Evolutionary conservation across 169 alveolate genomes (phyloP).

Genomic region (Cryptosporidium felis): DNA sequence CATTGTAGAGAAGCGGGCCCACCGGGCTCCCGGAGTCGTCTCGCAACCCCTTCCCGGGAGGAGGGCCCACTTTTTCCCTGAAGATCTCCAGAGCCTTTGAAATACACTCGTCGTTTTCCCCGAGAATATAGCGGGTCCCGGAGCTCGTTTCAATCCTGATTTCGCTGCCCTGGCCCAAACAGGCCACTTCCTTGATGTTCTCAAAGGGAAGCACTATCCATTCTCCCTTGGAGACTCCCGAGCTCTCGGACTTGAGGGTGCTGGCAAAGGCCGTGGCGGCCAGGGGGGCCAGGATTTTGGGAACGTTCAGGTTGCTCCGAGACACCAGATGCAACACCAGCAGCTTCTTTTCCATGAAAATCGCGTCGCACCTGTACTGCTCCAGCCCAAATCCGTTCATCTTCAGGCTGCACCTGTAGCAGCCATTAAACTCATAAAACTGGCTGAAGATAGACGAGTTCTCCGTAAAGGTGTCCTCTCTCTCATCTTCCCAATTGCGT

Average conservation of each 20-base stretch:
- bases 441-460: slow-evolving; percentile 11
- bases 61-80: neutral
- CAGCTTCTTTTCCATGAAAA: slow-evolving; percentile 45
- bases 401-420: slow-evolving; percentile 18
- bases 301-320: slow-evolving; percentile 5
- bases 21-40: neutral
- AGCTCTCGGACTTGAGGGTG: neutral
- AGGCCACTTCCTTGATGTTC: neutral
- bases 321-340: slow-evolving; percentile 36
- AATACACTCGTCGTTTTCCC: slow-evolving; percentile 42
- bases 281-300: slow-evolving; percentile 37
- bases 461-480: neutral
- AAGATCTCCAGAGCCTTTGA: neutral
- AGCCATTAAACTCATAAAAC: slow-evolving; percentile 43
- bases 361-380: slow-evolving; percentile 24
- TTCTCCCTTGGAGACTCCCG: slow-evolving; percentile 41
- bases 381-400: slow-evolving; percentile 24
- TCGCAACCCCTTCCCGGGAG: neutral
- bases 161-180: neutral
- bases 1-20: slow-evolving; percentile 1
- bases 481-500: neutral
- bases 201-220: slow-evolving; percentile 62
- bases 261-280: slow-evolving; percentile 71
- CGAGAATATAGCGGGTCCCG: slow-evolving; percentile 17
- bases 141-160: slow-evolving; percentile 8